These are phyloP conservation scores for Naumovozyma castellii DNA, from an alignment of 805 yeast species.

Conservation along the genomic window DNA sequence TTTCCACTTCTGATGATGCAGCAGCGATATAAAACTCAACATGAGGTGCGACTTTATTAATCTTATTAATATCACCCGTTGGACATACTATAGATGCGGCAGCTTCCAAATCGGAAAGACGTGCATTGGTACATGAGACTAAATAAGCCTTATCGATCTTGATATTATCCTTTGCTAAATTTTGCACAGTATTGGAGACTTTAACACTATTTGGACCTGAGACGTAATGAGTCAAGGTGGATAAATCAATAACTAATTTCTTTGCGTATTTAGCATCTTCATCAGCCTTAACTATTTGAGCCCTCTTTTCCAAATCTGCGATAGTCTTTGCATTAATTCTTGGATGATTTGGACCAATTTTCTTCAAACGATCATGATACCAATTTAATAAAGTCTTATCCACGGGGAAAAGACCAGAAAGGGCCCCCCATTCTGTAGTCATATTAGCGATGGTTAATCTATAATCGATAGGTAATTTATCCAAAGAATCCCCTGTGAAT, in stretches of 20 bases:
- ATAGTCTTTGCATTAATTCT: constrained; percentile 62
- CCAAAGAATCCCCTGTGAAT: constrained; percentile 75
- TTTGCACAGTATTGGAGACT: constrained; percentile 68
- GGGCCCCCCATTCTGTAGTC: constrained; percentile 99
- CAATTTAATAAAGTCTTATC: constrained; percentile 69
- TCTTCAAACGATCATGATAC: constrained; percentile 54
- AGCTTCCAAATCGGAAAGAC: constrained; percentile 84
- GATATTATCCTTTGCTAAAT: constrained; percentile 62
- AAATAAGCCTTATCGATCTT: constrained; percentile 87
- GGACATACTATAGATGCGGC: constrained; percentile 78
- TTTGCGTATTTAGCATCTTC: constrained; percentile 80
- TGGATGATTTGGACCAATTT: constrained; percentile 62
- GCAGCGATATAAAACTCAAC: constrained; percentile 97
- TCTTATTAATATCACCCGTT: constrained; percentile 18
- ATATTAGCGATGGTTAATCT: constrained; percentile 89
- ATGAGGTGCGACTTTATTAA: constrained; percentile 69
- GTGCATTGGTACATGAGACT: constrained; percentile 95
- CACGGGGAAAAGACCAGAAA: constrained; percentile 95
- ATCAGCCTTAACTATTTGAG: constrained; percentile 41
- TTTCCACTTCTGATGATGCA: constrained; percentile 87
- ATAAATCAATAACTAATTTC: constrained; percentile 69
- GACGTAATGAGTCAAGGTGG: constrained; percentile 74
- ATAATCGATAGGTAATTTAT: constrained; percentile 63
- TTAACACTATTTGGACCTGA: constrained; percentile 98
- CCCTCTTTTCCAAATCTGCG: constrained; percentile 23